phyloP scores from a whole-genome alignment of 257 asterid species.

The Solanum tarijense region DNA sequence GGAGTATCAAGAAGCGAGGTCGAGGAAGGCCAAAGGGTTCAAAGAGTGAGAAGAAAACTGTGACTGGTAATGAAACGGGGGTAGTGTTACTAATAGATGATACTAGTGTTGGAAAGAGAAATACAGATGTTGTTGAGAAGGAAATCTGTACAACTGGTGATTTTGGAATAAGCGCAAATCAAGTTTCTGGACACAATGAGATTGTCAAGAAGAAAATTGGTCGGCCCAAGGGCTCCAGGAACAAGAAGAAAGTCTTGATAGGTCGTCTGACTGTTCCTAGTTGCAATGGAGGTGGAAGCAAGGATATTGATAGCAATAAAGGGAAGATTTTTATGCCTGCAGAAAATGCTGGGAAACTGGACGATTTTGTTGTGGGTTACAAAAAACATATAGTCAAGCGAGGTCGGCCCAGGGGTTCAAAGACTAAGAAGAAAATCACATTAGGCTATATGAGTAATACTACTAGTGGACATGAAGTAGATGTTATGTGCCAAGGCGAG shows the following conservation, averaged over 20 bases:
- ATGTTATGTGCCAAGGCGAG: slow-evolving; percentile 1
- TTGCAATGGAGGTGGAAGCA: background rate
- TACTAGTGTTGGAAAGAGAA: background rate
- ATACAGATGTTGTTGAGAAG: background rate
- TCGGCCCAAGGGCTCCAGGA: slow-evolving; percentile 7
- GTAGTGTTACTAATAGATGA: background rate
- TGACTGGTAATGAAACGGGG: background rate
- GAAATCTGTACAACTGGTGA: background rate
- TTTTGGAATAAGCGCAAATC: background rate
- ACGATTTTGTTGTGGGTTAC: background rate
- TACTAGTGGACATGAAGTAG: background rate
- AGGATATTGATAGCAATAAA: background rate
- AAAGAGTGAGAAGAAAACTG: background rate
- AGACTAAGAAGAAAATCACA: background rate
- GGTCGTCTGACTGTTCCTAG: background rate
- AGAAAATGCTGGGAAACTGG: background rate
- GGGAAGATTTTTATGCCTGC: background rate
- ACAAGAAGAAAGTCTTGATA: slow-evolving; percentile 7
- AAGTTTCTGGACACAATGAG: background rate
- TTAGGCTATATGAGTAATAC: slow-evolving; percentile 3
- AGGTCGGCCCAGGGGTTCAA: slow-evolving; percentile 10
- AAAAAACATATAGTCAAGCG: background rate
- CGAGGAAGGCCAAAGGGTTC: slow-evolving; percentile 9
- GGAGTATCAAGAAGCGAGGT: background rate
- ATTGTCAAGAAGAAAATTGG: slow-evolving; percentile 2